Conservation (phyloP, 202 grass and related monocot genomes). For the Brachypodium distachyon region DNA sequence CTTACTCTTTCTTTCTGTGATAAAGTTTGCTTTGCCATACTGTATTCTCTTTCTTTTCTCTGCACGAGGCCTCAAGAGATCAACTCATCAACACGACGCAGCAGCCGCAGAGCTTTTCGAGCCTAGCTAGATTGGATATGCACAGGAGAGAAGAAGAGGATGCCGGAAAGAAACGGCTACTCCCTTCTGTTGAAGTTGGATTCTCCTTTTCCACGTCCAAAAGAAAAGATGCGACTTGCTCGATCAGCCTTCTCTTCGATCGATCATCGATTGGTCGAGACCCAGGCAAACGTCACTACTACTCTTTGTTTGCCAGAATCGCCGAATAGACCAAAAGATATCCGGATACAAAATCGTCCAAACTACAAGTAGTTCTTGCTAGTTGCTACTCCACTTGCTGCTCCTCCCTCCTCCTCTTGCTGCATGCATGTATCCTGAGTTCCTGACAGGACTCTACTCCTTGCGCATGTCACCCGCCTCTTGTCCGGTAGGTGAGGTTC, state of each 20-base stretch:
- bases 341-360: too few species aligned
- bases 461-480: background rate
- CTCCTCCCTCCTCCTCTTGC: too few species aligned
- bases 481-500: background rate
- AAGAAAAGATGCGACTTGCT: background rate
- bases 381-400: too few species aligned
- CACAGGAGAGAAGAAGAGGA: background rate
- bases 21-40: background rate
- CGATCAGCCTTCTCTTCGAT: too few species aligned
- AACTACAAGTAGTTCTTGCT: too few species aligned
- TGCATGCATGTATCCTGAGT: too few species aligned
- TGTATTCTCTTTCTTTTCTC: background rate
- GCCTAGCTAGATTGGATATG: background rate
- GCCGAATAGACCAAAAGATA: slow-evolving; percentile 1
- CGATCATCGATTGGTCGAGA: background rate
- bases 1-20: background rate
- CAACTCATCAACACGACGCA: background rate
- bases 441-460: too few species aligned
- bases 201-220: too few species aligned
- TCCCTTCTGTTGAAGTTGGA: background rate
- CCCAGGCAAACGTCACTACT: background rate
- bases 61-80: background rate
- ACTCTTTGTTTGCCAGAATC: background rate
- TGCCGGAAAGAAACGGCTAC: slow-evolving; percentile 12
- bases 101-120: background rate